Base-by-base conservation (phyloP, 768 basidiomycete species). In the Suillus clintonianus region DNA sequence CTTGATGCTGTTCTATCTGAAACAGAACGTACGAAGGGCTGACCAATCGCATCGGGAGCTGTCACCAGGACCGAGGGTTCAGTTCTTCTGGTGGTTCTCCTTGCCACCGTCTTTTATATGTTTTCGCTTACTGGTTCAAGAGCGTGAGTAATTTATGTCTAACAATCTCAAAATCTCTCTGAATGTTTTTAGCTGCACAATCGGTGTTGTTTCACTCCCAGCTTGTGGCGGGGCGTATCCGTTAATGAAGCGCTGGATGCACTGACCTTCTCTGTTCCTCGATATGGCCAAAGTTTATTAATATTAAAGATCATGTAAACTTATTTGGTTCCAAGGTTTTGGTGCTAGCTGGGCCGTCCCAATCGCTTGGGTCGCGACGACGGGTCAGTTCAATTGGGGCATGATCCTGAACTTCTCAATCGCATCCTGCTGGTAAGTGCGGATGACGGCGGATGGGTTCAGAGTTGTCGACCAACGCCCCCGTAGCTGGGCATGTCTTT, bases 191-290 rank as follows among this genome's bases (percentile, higher is more conserved):
- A 45, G 43, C n/a, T 11, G 11, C n/a, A 24, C 22, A 7, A 22
- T 24, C 5, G 39, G 47, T 24, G 13, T 47, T 4, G 5, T 47
- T 47, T 5, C 11, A 6, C 47, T 47, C 5, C 47, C 22, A 24
- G 47, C 3, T 14, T 14, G 47, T 24, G 22, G 47, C 13, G 22
- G 47, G 24, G 6, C 22, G 11, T 74, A 74, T 51, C 73, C 71
- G 8, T 54, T 72, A 24, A 68, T 70, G 70, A 74, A 74, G 63
- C 65, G 72, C 4, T 64, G 66, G 54, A 74, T 71, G 1, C 69
- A 68, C 48, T 72, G 69, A 69, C 72, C 73, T 22, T 72, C 73
- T 56, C 69, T 69, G 24, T 74, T n/a, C 72, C 64, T 73, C 19
- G 73, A 69, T 72, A 60, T 14, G 65, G 2, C 30, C 19, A 19